phyloP scores from a whole-genome alignment of 495 filamentous ascomycete species.

The Penicillium simplicissimum region DNA sequence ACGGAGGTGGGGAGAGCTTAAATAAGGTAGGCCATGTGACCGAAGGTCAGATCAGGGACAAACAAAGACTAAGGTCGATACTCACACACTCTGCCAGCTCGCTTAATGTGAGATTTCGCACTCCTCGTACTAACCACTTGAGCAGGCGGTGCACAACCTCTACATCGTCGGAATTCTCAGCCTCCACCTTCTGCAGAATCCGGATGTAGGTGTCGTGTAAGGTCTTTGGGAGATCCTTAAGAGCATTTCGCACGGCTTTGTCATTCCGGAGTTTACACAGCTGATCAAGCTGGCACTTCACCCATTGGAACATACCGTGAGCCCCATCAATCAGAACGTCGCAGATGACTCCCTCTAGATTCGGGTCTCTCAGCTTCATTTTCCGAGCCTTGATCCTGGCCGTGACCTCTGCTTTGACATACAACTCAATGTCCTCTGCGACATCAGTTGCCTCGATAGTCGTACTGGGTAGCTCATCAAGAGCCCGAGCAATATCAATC shows the following conservation, averaged over 20 bases:
- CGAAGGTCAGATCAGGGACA: too few relatives aligned
- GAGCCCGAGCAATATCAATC: not conserved
- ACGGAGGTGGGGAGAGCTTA: too few relatives aligned
- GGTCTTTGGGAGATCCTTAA: not conserved
- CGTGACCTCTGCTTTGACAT: not conserved
- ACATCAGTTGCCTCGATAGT: not conserved
- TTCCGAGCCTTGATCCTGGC: not conserved
- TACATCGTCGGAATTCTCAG: not conserved
- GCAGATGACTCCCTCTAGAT: not conserved
- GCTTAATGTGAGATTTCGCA: not conserved
- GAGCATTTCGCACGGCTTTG: not conserved
- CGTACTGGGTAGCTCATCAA: not conserved
- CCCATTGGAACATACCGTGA: not conserved
- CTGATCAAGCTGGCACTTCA: not conserved
- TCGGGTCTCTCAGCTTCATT: not conserved
- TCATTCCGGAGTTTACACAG: not conserved
- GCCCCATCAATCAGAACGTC: not conserved
- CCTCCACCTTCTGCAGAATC: not conserved
- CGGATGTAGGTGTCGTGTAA: not conserved
- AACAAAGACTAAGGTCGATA: not conserved
- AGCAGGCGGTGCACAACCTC: not conserved
- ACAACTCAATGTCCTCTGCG: not conserved
- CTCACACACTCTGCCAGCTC: not conserved
- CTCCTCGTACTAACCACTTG: not conserved
- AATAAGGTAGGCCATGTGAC: too few relatives aligned